Evolutionary conservation across 768 basidiomycete genomes (phyloP), one percentile per base, ranked within the genome.

Genomic region (Tephrocybe sp.): DNA sequence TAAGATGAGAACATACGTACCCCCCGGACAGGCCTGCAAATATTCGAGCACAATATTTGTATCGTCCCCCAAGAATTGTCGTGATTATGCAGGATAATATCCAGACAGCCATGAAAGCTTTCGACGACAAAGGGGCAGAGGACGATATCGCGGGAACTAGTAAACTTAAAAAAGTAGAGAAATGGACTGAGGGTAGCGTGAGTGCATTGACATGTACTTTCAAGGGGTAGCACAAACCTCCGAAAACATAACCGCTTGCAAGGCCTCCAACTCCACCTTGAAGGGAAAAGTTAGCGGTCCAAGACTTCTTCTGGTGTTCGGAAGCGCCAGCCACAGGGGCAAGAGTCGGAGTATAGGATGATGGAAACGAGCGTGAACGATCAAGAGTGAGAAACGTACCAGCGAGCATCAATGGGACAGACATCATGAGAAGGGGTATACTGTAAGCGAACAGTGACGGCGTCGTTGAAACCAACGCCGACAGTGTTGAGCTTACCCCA

Each of bases 361-460:
- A 73, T 0, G 77, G 68, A 58, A 89, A 86, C 6, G 79, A 75
- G 34, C 83, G 77, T 17, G 85, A 80, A 35, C 87, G 82, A 61
- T 87, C 85, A 43, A 89, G 75, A 14, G 78, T 86, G 17, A 87
- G 69, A 64, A 89, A 87, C 2, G 84, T 75, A n/a, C 86, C 85
- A n/a, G 83, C 71, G 60, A 86, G 83, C 6, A 78, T 79, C 33
- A 84, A 69, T 19, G 80, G 53, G 35, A 83, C 45, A 9, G 85
- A 86, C 5, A 82, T 52, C 3, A 81, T 62, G 30, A 88, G 69
- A n/a, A 89, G 69, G 45, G 84, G 84, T 22, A 87, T 59, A 30
- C 77, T 60, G 61, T 86, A 87, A 35, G 76, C 75, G 26, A 87
- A 73, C 20, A 73, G 63, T 60, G 78, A 80, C 4, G 79, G 62